phyloP scores from a whole-genome alignment of 768 basidiomycete species.

The Lactarius indigo region DNA sequence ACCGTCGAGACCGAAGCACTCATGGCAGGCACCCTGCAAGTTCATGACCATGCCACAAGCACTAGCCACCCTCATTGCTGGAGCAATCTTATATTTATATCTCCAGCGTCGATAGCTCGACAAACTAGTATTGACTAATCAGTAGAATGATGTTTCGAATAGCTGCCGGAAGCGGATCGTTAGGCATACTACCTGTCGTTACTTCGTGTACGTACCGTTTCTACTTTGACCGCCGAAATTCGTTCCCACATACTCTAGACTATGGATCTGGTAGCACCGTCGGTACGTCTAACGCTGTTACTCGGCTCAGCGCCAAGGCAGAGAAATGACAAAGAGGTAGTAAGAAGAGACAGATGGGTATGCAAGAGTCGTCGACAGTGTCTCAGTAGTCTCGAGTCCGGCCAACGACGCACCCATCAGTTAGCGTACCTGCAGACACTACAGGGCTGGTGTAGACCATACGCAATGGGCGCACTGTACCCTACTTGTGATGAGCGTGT shows the following conservation, averaged over 20 bases:
- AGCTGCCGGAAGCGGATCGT: conserved; percentile 41
- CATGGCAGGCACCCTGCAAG: conserved; percentile 14
- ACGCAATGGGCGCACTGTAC: conserved; percentile 2
- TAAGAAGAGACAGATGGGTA: conserved; percentile 47
- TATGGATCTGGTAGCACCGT: conserved; percentile 17
- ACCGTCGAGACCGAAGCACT: conserved; percentile 20
- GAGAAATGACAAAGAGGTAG: conserved; percentile 47
- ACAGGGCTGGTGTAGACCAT: conserved; percentile 4
- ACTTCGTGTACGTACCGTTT: conserved; percentile 43
- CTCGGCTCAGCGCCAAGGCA: conserved; percentile 31
- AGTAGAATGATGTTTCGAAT: conserved; percentile 25
- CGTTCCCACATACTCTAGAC: neutral
- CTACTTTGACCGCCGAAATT: neutral
- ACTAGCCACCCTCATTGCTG: conserved; percentile 12
- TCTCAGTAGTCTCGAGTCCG: conserved; percentile 24
- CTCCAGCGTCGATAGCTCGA: neutral
- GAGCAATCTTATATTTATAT: neutral
- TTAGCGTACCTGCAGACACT: neutral
- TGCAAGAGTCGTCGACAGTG: conserved; percentile 49
- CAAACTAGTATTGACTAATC: neutral
- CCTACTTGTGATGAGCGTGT: neutral
- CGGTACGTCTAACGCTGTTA: conserved; percentile 25
- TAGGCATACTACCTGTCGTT: conserved; percentile 45
- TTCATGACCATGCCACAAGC: conserved; percentile 4
- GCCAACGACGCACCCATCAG: conserved; percentile 10